A percentile compares a stretch with the other conserved stretches of the same genome.
These are phyloP conservation scores for Podaxis sp. DNA, from an alignment of 768 basidiomycete species.

Conservation along the genomic window DNA sequence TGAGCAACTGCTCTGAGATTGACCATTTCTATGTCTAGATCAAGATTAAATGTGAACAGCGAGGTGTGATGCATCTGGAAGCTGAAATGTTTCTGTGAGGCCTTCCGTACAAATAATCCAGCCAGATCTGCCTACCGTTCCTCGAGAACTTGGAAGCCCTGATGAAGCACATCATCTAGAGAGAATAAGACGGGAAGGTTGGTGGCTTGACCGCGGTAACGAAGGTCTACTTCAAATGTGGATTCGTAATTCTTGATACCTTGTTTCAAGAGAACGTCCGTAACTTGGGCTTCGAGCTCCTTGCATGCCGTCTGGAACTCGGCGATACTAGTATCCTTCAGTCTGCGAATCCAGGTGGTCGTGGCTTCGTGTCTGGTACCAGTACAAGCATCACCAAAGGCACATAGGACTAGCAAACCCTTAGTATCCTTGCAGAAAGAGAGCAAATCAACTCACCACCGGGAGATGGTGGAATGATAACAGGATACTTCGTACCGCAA, in stretches of 20 bases:
- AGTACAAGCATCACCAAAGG: conserved; percentile 30
- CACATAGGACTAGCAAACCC: conserved; percentile 25
- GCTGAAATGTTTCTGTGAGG: conserved; percentile 11
- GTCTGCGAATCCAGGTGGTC: conserved; percentile 23
- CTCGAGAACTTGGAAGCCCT: conserved; percentile 18
- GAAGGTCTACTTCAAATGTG: conserved; percentile 27
- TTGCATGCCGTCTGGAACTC: conserved; percentile 17
- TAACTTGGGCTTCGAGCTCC: conserved; percentile 20
- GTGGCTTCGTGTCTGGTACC: conserved; percentile 27
- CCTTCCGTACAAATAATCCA: too few relatives aligned
- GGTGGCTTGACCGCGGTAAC: conserved; percentile 29
- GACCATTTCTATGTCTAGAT: conserved; percentile 25
- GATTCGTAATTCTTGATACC: conserved; percentile 19
- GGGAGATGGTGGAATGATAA: conserved; percentile 29
- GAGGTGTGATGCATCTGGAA: conserved; percentile 24
- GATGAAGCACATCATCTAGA: conserved; percentile 19
- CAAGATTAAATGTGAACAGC: conserved; percentile 27
- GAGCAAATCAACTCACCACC: conserved; percentile 20
- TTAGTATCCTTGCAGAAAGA: neutral
- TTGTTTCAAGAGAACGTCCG: conserved; percentile 23
- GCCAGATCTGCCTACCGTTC: neutral
- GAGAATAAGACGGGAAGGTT: conserved; percentile 24
- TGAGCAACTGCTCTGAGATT: conserved; percentile 24
- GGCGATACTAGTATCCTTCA: conserved; percentile 20
- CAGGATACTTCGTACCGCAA: conserved; percentile 20